Conservation (phyloP, 805 yeast genomes). For the Schizosaccharomyces cryophilus region DNA sequence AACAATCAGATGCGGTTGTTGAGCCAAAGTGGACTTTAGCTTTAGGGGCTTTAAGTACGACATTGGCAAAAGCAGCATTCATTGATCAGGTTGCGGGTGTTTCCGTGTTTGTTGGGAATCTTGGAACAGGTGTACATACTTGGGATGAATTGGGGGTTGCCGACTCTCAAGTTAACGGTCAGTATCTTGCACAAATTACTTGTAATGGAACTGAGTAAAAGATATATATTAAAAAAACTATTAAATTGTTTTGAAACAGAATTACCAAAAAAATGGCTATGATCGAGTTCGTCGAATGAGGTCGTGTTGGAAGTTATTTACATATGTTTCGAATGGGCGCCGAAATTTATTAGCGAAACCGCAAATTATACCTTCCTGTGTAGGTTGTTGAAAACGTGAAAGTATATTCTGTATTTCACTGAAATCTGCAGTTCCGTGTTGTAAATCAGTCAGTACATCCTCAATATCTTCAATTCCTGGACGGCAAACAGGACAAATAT, state of each 20-base stretch:
- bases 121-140: background rate
- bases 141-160: background rate
- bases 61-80: background rate
- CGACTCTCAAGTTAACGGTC: background rate
- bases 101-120: background rate
- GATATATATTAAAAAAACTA: background rate
- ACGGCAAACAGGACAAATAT: conserved; percentile 86
- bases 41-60: background rate
- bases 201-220: background rate
- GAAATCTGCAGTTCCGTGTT: background rate
- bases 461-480: conserved; percentile 38
- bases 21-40: background rate
- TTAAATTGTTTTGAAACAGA: background rate
- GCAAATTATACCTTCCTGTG: background rate
- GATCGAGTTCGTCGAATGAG: background rate
- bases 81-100: background rate
- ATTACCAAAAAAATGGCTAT: too few relatives aligned
- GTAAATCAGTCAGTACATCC: background rate
- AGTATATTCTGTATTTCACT: background rate
- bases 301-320: background rate
- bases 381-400: background rate
- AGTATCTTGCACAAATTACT: background rate
- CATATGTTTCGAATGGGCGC: background rate
- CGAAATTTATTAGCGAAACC: background rate
- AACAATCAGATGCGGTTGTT: background rate